phyloP scores from a whole-genome alignment of 768 basidiomycete genomes.

The Terana coerulea region DNA sequence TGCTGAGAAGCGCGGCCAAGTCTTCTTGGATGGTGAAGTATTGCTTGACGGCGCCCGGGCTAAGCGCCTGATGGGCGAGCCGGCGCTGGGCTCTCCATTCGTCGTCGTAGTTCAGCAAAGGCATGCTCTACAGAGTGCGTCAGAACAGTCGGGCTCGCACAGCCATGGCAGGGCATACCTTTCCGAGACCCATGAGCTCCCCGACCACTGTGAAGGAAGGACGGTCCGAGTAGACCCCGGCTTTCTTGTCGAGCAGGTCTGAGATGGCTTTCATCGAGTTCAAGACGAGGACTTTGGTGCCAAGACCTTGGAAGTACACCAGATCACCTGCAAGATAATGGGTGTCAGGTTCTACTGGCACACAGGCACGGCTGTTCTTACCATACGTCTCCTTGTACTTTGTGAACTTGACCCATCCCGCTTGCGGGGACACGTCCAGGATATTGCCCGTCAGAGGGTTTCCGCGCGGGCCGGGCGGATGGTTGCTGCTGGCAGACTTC shows the following conservation, averaged over 20 bases:
- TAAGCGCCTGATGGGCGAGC: conserved; percentile 29
- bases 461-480: no score
- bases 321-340: conserved; percentile 2
- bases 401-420: no score
- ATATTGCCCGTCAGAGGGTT: no score
- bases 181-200: conserved; percentile 29
- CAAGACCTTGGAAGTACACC: conserved; percentile 20
- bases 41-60: conserved; percentile 25
- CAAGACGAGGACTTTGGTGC: conserved; percentile 26
- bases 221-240: conserved; percentile 8
- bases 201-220: conserved; percentile 33
- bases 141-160: no score
- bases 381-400: no score
- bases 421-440: no score
- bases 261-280: conserved; percentile 23
- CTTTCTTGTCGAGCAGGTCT: conserved; percentile 16
- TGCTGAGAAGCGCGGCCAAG: conserved; percentile 17
- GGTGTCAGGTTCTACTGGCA: no score
- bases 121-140: conserved; percentile 19
- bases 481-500: no score
- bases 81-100: conserved; percentile 25
- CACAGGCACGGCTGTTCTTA: no score
- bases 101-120: conserved; percentile 20
- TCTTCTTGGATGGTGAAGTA: conserved; percentile 31
- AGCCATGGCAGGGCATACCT: conserved; percentile 1